Conservation (phyloP, 2,329 filamentous ascomycete species). For the Drechslerella stenobrocha region DNA sequence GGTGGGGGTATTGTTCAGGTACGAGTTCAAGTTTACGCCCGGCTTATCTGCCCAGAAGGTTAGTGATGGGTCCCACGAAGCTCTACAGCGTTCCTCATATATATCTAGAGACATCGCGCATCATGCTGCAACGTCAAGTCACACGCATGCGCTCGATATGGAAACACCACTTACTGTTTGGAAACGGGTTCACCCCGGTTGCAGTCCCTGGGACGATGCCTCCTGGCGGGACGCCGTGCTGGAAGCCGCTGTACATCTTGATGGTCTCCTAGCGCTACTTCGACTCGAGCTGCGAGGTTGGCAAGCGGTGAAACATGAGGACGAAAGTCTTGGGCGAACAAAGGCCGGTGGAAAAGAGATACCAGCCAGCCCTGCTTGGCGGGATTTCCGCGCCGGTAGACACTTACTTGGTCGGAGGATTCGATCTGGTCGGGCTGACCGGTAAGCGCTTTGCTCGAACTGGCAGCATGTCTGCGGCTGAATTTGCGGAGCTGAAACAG, state of each 20-base stretch:
- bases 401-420: conserved; percentile 31
- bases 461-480: conserved; percentile 41
- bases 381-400: conserved; percentile 12
- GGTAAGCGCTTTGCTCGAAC: conserved; percentile 44
- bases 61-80: not conserved
- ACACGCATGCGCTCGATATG: not conserved
- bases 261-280: conserved; percentile 24
- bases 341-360: conserved; percentile 27
- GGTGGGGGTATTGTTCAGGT: conserved; percentile 47
- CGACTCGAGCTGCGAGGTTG: conserved; percentile 15
- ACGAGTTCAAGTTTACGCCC: conserved; percentile 34
- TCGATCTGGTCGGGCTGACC: conserved; percentile 9
- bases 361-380: conserved; percentile 12
- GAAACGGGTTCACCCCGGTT: conserved; percentile 46
- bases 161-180: conserved; percentile 32
- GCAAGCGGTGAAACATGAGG: conserved; percentile 28
- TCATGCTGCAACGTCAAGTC: not conserved
- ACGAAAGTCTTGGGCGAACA: conserved; percentile 26
- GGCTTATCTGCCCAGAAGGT: conserved; percentile 29
- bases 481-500: conserved; percentile 45
- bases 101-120: not conserved
- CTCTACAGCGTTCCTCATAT: too few relatives aligned
- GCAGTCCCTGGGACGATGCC: conserved; percentile 45
- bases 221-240: conserved; percentile 38
- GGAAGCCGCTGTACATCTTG: conserved; percentile 47